A percentile compares a stretch with the other conserved stretches of the same genome.
phyloP scores from a whole-genome alignment of 192 early-diverging fungal genomes.

The Coemansia umbellata region DNA sequence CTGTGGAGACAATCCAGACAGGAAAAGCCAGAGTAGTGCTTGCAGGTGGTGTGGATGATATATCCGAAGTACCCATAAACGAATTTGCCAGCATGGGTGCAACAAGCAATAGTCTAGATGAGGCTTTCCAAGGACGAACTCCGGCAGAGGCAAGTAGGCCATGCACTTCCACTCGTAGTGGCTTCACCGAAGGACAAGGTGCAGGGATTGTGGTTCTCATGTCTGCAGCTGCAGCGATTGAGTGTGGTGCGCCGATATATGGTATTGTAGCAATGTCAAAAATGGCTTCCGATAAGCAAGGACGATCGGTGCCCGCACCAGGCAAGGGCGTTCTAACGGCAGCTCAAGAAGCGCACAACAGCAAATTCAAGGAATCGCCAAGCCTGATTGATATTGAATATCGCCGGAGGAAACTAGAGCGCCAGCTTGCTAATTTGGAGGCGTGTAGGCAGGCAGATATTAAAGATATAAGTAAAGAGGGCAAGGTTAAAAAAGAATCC shows the following conservation, averaged over 20 bases:
- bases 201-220: conserved; percentile 87
- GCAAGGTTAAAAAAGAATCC: neutral
- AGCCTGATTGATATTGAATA: too few relatives aligned
- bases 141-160: conserved; percentile 88
- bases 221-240: conserved; percentile 79
- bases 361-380: too few relatives aligned
- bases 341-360: conserved; percentile 71
- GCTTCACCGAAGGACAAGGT: conserved; percentile 93
- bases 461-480: neutral
- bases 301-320: conserved; percentile 89
- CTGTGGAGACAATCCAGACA: conserved; percentile 78
- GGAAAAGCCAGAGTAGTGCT: conserved; percentile 92
- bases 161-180: conserved; percentile 80
- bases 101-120: conserved; percentile 76
- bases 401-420: conserved; percentile 63
- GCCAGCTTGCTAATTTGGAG: conserved; percentile 6
- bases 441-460: conserved; percentile 6
- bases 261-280: conserved; percentile 84
- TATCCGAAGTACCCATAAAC: conserved; percentile 79
- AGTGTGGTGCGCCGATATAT: conserved; percentile 91
- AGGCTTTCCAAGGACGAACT: conserved; percentile 81
- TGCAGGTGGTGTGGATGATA: conserved; percentile 88
- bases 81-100: conserved; percentile 98
- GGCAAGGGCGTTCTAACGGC: conserved; percentile 91
- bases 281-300: conserved; percentile 94